Evolutionary conservation across 257 asterid species (phyloP).

Genomic region (Solanum sitiens): DNA sequence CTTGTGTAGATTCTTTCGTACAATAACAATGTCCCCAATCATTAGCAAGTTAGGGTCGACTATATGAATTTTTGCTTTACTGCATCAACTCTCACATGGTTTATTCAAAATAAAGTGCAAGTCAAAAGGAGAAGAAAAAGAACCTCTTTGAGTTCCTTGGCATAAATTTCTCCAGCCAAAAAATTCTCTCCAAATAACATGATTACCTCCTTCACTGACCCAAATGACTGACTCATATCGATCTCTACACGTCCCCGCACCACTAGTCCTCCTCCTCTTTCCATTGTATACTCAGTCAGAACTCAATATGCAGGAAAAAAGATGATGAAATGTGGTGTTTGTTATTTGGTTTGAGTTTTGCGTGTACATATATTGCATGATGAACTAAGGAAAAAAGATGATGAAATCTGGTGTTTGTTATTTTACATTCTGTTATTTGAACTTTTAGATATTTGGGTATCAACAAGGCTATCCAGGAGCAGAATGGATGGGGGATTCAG

Average conservation of each 20-base stretch:
- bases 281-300: constrained; percentile 4
- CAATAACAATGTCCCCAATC: not conserved
- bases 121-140: not conserved
- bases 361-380: not conserved
- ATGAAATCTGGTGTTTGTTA: no score
- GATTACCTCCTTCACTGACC: constrained; percentile 76
- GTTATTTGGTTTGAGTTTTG: not conserved
- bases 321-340: not conserved
- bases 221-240: constrained; percentile 64
- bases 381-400: not conserved
- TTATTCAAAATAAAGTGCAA: not conserved
- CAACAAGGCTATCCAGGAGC: constrained; percentile 39
- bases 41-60: not conserved
- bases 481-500: constrained; percentile 1
- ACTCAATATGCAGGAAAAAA: not conserved
- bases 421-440: not conserved
- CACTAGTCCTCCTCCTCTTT: constrained; percentile 47
- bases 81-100: not conserved
- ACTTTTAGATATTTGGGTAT: constrained; percentile 29
- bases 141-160: constrained; percentile 53
- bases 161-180: constrained; percentile 62
- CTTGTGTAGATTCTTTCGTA: not conserved
- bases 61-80: not conserved
- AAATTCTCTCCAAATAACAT: constrained; percentile 69
- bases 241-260: constrained; percentile 80